A percentile compares a stretch with the other conserved stretches of the same genome.
These are phyloP conservation scores for Coccinonectria pachysandricola DNA, from an alignment of 2,329 filamentous ascomycete species.

Conservation along the genomic window DNA sequence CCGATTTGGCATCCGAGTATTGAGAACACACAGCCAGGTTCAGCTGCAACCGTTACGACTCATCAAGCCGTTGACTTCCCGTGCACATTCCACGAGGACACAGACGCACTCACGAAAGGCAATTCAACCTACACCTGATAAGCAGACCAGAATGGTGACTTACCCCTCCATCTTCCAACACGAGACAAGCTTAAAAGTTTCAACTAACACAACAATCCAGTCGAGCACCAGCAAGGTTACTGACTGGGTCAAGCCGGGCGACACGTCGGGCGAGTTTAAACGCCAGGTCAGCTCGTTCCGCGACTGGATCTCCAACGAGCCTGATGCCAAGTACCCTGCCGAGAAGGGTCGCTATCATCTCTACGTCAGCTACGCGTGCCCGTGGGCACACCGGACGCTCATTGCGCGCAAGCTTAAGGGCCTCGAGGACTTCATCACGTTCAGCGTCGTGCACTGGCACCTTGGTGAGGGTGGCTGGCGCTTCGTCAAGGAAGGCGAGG, in stretches of 20 bases:
- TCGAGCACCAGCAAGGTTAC: constrained; percentile 44
- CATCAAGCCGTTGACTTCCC: constrained; percentile 5
- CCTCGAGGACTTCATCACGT: constrained; percentile 70
- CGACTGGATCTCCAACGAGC: constrained; percentile 62
- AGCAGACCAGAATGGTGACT: constrained; percentile 17
- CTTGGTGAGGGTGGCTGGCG: constrained; percentile 68
- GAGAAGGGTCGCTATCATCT: constrained; percentile 91
- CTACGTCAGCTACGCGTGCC: constrained; percentile 89
- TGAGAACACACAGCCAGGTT: constrained; percentile 7
- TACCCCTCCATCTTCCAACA: background rate
- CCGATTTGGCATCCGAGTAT: constrained; percentile 10
- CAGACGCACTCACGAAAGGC: constrained; percentile 2
- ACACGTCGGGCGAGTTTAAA: constrained; percentile 87
- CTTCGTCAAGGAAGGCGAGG: constrained; percentile 57
- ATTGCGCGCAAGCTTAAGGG: constrained; percentile 89
- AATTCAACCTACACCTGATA: constrained; percentile 2
- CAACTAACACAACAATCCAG: constrained; percentile 12
- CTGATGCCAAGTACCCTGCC: constrained; percentile 65
- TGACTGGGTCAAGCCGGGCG: constrained; percentile 69
- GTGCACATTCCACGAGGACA: constrained; percentile 2
- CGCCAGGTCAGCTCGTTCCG: constrained; percentile 76
- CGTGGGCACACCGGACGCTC: constrained; percentile 83
- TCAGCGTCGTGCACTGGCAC: constrained; percentile 87
- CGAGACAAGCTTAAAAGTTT: too few species aligned
- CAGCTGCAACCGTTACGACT: constrained; percentile 4